A percentile compares a stretch with the other conserved stretches of the same genome.
phyloP scores from a whole-genome alignment of 306 rosid species.

The Begonia peltatifolia region DNA sequence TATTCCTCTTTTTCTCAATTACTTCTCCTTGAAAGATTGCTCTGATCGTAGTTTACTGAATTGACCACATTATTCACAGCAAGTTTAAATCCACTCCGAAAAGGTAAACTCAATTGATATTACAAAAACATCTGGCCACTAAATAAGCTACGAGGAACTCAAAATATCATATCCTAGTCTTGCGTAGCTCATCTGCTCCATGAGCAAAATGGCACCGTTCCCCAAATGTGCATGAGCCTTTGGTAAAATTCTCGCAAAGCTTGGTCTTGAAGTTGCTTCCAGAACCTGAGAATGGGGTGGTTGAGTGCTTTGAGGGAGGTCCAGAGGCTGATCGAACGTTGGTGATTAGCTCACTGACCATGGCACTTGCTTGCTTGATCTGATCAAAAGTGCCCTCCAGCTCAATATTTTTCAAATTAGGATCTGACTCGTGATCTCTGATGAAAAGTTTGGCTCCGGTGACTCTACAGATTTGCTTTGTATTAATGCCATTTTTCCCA shows the following conservation, averaged over 20 bases:
- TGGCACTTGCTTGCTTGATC: conserved; percentile 65
- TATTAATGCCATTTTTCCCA: conserved; percentile 70
- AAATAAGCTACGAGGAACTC: no score
- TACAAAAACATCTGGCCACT: no score
- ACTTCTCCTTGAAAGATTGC: no score
- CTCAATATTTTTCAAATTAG: conserved; percentile 63
- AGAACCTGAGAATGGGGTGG: conserved; percentile 12
- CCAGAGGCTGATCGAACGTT: conserved; percentile 37
- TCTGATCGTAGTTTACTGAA: no score
- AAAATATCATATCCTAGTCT: conserved; percentile 15
- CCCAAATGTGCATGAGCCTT: conserved; percentile 75
- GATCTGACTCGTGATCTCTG: conserved; percentile 63
- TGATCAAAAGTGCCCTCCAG: conserved; percentile 73
- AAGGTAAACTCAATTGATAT: no score
- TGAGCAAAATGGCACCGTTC: conserved; percentile 87
- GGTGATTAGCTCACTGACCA: conserved; percentile 68
- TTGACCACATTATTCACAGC: no score
- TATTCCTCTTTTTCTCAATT: no score
- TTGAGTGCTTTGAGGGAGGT: conserved; percentile 23
- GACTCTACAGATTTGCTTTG: conserved; percentile 64
- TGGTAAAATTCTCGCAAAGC: conserved; percentile 53
- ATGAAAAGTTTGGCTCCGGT: conserved; percentile 74
- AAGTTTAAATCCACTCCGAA: no score
- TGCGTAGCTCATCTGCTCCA: conserved; percentile 59
- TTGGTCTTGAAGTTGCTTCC: conserved; percentile 61